Evolutionary conservation across 176 grass and related monocot genomes (phyloP), one percentile per base, ranked within the genome.

Genomic region (Aegilops speltoides): DNA sequence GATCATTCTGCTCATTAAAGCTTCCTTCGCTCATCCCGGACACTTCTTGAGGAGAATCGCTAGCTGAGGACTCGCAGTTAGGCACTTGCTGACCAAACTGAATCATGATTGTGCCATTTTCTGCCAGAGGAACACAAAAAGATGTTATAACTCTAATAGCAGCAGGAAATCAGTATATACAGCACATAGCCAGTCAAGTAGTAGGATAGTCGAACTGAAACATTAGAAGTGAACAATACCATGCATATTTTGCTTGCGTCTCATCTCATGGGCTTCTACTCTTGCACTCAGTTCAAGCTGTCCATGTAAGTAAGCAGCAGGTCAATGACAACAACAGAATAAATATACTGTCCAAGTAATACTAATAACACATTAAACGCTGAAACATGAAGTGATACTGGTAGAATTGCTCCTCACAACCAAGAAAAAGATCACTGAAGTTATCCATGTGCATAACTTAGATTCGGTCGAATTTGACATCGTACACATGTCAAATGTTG

Each of bases 11-110:
- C 57, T 87, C 88, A 17, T 66, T 88, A 80, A 84, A 83, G 83
- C 88, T 86, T 29, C 90, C 88, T 84, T 98, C 96, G 0, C 90
- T 95, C 89, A 90, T 92, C 78, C 80, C 89, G 32, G 96, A 92
- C 66, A 87, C 81, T 77, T 94, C 88, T 86, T 86, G 93, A 50
- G 85, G 91, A 78, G 93, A 91, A 54, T 89, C 84, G 12, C 93
- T 93, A 67, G 91, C 78, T 75, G 91, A 78, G 5, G 93, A 95
- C 79, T 81, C 86, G 54, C 62, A 86, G n/a, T 82, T 84, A n/a
- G 75, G 90, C 70, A 95, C 92, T 82, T 91, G 86, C 82, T 85
- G 82, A 77, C 86, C 90, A 88, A 91, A 91, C 3, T 78, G 86
- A 64, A 88, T 88, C 82, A 91, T 82, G 70, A 78, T 69, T 20